Conservation (phyloP, 495 filamentous ascomycete genomes). For the Staphylotrichum tortipilum region DNA sequence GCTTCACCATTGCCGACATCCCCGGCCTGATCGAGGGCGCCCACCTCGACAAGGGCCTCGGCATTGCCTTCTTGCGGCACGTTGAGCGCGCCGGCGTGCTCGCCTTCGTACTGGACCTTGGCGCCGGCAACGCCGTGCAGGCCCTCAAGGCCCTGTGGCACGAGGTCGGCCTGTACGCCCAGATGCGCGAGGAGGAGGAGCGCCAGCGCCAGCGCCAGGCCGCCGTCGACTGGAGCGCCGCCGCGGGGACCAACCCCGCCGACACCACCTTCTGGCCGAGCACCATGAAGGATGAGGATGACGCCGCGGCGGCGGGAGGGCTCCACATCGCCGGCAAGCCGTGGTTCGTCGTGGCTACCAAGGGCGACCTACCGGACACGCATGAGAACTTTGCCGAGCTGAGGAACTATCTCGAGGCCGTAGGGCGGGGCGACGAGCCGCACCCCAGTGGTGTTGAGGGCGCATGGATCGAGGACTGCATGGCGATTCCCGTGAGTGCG, state of each 20-base stretch:
- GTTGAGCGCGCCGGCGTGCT: slow-evolving; percentile 88
- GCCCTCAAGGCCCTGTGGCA: slow-evolving; percentile 77
- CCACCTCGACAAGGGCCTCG: slow-evolving; percentile 85
- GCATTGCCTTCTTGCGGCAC: slow-evolving; percentile 85
- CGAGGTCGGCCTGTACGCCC: slow-evolving; percentile 81
- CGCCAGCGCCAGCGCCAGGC: slow-evolving; percentile 41
- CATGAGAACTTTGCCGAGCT: slow-evolving; percentile 65
- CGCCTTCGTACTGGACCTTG: slow-evolving; percentile 87
- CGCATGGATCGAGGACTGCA: slow-evolving; percentile 57
- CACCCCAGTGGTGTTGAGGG: slow-evolving; percentile 65
- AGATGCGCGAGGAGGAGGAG: slow-evolving; percentile 55
- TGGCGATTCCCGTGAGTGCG: slow-evolving; percentile 78
- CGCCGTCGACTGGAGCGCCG: slow-evolving; percentile 33
- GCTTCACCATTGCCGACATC: slow-evolving; percentile 93
- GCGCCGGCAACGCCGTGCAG: slow-evolving; percentile 64
- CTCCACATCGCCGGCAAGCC: slow-evolving; percentile 76
- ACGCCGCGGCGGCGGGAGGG: slow-evolving; percentile 19
- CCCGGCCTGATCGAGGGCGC: slow-evolving; percentile 85
- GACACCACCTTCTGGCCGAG: slow-evolving; percentile 16
- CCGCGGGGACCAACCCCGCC: slow-evolving; percentile 16
- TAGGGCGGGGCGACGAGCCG: slow-evolving; percentile 47
- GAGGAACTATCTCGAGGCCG: slow-evolving; percentile 54
- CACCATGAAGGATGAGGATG: slow-evolving; percentile 30
- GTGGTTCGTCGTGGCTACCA: slow-evolving; percentile 96
- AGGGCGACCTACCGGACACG: slow-evolving; percentile 76